phyloP scores from a whole-genome alignment of 495 filamentous ascomycete genomes.

The Neurospora intermedia region DNA sequence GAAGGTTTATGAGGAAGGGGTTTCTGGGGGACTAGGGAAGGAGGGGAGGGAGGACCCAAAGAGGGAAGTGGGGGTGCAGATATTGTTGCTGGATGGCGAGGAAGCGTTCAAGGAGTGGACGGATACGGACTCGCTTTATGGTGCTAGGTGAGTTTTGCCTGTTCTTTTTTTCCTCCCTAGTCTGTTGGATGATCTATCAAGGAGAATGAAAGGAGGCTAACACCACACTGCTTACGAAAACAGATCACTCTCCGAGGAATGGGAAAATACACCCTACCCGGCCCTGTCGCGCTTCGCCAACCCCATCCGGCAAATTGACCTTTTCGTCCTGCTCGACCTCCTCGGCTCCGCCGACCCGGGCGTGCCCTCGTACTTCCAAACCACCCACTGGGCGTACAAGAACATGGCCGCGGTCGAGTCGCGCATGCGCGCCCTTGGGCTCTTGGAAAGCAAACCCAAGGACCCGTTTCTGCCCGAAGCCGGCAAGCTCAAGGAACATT shows the following conservation, averaged over 20 bases:
- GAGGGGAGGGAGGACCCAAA: conserved; percentile 14
- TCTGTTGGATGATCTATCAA: too few species aligned
- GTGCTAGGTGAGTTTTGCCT: conserved; percentile 44
- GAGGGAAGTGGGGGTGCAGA: conserved; percentile 60
- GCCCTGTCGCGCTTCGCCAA: conserved; percentile 60
- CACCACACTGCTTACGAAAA: too few species aligned
- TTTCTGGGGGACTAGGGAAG: conserved; percentile 23
- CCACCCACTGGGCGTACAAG: conserved; percentile 85
- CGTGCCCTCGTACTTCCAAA: conserved; percentile 69
- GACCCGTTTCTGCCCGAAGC: conserved; percentile 38
- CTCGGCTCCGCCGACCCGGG: conserved; percentile 55
- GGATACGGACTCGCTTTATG: conserved; percentile 68
- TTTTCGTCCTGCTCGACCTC: conserved; percentile 85
- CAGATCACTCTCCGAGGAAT: conserved; percentile 61
- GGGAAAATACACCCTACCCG: conserved; percentile 59
- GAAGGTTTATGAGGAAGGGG: conserved; percentile 26
- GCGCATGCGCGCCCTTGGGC: conserved; percentile 46
- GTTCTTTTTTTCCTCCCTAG: too few species aligned
- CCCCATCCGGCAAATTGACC: conserved; percentile 59
- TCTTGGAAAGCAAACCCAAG: conserved; percentile 25
- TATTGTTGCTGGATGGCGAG: conserved; percentile 81
- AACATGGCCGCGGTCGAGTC: conserved; percentile 56
- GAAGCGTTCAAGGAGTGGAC: conserved; percentile 77
- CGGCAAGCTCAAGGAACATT: conserved; percentile 39
- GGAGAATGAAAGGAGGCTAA: too few species aligned